These are phyloP conservation scores for Citrus maxima DNA, from an alignment of 345 rosid species.

Conservation along the genomic window DNA sequence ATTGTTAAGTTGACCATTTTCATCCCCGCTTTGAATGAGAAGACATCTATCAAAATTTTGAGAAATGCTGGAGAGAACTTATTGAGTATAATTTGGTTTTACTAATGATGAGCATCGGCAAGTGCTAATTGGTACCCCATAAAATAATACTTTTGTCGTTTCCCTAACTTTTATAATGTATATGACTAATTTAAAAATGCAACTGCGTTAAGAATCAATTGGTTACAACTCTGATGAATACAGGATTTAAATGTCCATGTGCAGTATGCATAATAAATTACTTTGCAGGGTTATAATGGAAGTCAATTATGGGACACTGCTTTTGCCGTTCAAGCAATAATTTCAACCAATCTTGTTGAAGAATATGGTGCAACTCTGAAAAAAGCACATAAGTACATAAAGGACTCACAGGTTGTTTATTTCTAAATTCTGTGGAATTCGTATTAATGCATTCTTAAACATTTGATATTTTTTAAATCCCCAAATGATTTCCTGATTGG, in stretches of 20 bases:
- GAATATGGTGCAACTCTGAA: slow-evolving; percentile 65
- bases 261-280: slow-evolving; percentile 11
- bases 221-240: background rate
- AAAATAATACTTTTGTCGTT: background rate
- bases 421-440: slow-evolving; percentile 6
- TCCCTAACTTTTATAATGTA: background rate
- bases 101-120: background rate
- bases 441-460: background rate
- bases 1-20: background rate
- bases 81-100: slow-evolving; percentile 1
- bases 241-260: slow-evolving; percentile 9
- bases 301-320: slow-evolving; percentile 96
- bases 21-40: background rate
- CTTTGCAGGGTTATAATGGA: slow-evolving; percentile 90
- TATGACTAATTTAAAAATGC: background rate
- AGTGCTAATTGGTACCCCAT: background rate
- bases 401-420: slow-evolving; percentile 73
- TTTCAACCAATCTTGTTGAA: slow-evolving; percentile 63
- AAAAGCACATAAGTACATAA: slow-evolving; percentile 64
- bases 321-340: slow-evolving; percentile 83
- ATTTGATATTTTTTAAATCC: background rate
- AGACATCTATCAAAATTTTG: background rate
- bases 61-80: background rate
- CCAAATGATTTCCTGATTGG: slow-evolving; percentile 10
- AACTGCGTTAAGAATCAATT: background rate